phyloP scores from a whole-genome alignment of 1,284 basidiomycete genomes.

The Leccinum laetum region DNA sequence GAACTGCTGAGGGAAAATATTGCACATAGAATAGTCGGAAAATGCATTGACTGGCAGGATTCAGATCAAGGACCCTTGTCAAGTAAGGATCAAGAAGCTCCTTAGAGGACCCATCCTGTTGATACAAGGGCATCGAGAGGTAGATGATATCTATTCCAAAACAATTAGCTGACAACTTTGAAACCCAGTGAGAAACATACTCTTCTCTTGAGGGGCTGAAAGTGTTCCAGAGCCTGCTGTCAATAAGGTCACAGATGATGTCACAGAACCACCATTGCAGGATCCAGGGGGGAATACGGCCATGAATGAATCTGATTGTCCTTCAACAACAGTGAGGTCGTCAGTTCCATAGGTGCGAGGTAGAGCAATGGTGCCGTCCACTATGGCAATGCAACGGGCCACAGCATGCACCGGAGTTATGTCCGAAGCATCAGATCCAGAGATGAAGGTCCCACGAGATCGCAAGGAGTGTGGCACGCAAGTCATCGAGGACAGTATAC shows the following conservation, averaged over 20 bases:
- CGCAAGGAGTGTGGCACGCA: slow-evolving; percentile 34
- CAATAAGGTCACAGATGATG: slow-evolving; percentile 64
- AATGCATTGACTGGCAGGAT: slow-evolving; percentile 34
- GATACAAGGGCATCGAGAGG: slow-evolving; percentile 49
- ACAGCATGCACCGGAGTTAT: slow-evolving; percentile 28
- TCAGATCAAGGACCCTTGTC: slow-evolving; percentile 38
- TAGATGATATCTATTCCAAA: slow-evolving; percentile 57
- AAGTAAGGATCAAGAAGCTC: slow-evolving; percentile 63
- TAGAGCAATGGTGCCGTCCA: slow-evolving; percentile 47
- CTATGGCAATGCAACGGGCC: slow-evolving; percentile 70
- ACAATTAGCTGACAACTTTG: not conserved
- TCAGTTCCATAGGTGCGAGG: slow-evolving; percentile 22
- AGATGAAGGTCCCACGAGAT: slow-evolving; percentile 16
- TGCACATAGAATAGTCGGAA: slow-evolving; percentile 62
- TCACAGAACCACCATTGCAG: slow-evolving; percentile 44
- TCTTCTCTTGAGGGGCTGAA: slow-evolving; percentile 82
- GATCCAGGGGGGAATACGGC: slow-evolving; percentile 82
- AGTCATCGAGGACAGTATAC: slow-evolving; percentile 45
- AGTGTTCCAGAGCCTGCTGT: slow-evolving; percentile 85
- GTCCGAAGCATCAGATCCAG: not conserved
- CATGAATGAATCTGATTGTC: slow-evolving; percentile 44
- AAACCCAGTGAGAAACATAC: slow-evolving; percentile 44
- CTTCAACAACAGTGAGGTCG: slow-evolving; percentile 19
- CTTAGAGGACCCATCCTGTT: slow-evolving; percentile 38
- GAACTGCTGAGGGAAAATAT: slow-evolving; percentile 18